Percentiles rank a stretch among this genome's conserved stretches.
Conservation (phyloP, 305 asterid species). For the Solanum hybrid region DNA sequence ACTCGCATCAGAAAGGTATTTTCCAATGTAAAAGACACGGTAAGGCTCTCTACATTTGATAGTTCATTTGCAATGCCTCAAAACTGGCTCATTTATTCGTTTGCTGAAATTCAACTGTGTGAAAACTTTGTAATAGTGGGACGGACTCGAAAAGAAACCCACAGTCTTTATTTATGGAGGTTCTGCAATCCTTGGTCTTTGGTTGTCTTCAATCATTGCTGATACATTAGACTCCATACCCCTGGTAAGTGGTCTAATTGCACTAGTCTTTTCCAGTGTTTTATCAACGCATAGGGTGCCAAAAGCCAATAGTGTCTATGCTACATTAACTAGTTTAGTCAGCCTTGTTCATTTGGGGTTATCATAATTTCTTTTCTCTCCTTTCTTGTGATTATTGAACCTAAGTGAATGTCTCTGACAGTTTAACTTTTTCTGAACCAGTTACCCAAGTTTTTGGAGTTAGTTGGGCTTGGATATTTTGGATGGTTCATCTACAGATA, state of each 20-base stretch:
- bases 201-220: neutral
- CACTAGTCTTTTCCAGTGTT: neutral
- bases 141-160: neutral
- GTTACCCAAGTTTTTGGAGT: neutral
- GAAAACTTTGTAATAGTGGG: neutral
- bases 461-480: slow-evolving; percentile 1
- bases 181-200: neutral
- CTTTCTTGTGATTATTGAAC: neutral
- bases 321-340: neutral
- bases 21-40: neutral
- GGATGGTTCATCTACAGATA: neutral
- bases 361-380: neutral
- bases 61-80: neutral
- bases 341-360: neutral
- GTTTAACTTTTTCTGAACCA: neutral
- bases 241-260: neutral
- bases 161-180: neutral
- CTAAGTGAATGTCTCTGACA: neutral
- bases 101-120: neutral
- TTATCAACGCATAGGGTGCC: neutral
- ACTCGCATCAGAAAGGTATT: neutral
- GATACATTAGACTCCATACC: slow-evolving; percentile 7
- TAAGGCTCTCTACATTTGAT: neutral
- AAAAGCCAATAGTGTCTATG: neutral
- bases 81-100: neutral